These are phyloP conservation scores for Astragalus membranaceus DNA, from an alignment of 306 rosid genomes.

Conservation along the genomic window DNA sequence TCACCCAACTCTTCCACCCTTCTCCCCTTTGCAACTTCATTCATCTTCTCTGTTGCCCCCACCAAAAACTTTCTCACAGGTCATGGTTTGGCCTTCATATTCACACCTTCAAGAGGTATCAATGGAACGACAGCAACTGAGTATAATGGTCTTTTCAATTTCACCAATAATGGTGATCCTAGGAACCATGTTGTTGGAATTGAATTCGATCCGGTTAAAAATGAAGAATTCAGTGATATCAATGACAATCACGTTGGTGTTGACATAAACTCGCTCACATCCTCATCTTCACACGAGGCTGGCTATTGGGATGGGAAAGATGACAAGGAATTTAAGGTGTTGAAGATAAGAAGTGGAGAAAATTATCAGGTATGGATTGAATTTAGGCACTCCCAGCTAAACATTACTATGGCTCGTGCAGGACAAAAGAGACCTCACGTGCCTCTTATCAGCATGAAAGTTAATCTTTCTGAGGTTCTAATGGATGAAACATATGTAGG, in stretches of 20 bases:
- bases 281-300: conserved; percentile 29
- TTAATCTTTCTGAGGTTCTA: conserved; percentile 38
- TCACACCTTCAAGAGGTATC: no score
- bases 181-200: conserved; percentile 35
- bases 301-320: conserved; percentile 36
- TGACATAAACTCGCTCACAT: conserved; percentile 38
- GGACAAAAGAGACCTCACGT: conserved; percentile 35
- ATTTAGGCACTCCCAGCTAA: conserved; percentile 25
- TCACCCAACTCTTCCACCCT: no score
- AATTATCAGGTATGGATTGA: conserved; percentile 55
- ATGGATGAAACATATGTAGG: conserved; percentile 40
- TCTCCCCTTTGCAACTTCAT: no score
- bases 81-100: no score
- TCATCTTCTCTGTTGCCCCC: no score
- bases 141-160: no score
- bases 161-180: not conserved
- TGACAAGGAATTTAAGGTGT: conserved; percentile 26
- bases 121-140: no score
- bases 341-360: conserved; percentile 33
- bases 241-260: conserved; percentile 40
- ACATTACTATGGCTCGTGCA: conserved; percentile 40
- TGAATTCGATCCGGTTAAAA: conserved; percentile 33
- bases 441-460: conserved; percentile 36
- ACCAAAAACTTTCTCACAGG: no score
- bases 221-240: conserved; percentile 33